These are phyloP conservation scores for Ogataea glucozyma DNA, from an alignment of 805 yeast genomes.

Conservation along the genomic window DNA sequence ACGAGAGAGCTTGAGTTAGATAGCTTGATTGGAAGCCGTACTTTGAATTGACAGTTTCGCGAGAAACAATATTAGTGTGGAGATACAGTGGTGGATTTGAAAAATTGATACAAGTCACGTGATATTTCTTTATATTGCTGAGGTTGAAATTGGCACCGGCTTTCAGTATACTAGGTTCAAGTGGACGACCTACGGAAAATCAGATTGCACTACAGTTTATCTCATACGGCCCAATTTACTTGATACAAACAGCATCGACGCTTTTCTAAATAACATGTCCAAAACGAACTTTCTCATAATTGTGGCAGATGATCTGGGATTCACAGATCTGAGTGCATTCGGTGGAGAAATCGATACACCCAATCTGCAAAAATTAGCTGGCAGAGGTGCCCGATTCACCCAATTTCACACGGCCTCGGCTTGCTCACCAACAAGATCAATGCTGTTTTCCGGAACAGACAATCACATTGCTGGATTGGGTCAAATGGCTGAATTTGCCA, in stretches of 20 bases:
- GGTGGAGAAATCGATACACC: constrained; percentile 64
- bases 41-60: too few relatives aligned
- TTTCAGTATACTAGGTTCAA: not conserved
- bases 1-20: too few relatives aligned
- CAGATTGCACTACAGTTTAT: not conserved
- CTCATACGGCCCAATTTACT: not conserved
- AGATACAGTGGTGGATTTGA: not conserved
- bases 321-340: constrained; percentile 53
- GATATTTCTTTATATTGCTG: too few relatives aligned
- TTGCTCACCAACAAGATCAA: constrained; percentile 64
- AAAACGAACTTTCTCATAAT: constrained; percentile 53
- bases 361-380: constrained; percentile 45
- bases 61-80: too few relatives aligned
- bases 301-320: constrained; percentile 64
- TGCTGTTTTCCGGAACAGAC: constrained; percentile 61
- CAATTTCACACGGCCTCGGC: constrained; percentile 66
- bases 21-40: too few relatives aligned
- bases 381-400: constrained; percentile 49
- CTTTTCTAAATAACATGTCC: not conserved
- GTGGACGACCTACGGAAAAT: not conserved
- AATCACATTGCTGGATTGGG: constrained; percentile 63
- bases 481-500: constrained; percentile 53
- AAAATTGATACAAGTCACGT: constrained; percentile 2
- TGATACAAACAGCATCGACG: not conserved
- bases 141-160: too few relatives aligned